Evolutionary conservation across 2,329 filamentous ascomycete genomes (phyloP).

Genomic region (Orbilia oligospora): DNA sequence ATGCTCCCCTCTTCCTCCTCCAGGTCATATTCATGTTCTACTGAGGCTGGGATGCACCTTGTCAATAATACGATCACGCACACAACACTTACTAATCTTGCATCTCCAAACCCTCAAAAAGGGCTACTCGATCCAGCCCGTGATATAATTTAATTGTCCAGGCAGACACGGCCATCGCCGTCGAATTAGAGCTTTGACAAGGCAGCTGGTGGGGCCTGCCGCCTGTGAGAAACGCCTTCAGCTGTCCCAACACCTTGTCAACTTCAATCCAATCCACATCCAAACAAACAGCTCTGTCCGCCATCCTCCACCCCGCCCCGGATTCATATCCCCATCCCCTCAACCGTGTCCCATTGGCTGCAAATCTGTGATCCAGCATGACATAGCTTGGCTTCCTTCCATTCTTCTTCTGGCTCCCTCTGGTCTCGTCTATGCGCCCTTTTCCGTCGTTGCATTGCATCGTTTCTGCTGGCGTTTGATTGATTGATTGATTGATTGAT

Average conservation of each 20-base stretch:
- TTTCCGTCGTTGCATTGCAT: slow-evolving; percentile 34
- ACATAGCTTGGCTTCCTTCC: slow-evolving; percentile 28
- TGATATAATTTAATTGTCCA: neutral
- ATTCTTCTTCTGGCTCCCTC: slow-evolving; percentile 16
- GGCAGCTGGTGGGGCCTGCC: slow-evolving; percentile 11
- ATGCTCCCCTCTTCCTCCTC: neutral
- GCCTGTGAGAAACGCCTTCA: slow-evolving; percentile 20
- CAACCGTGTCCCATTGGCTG: slow-evolving; percentile 48
- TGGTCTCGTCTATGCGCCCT: slow-evolving; percentile 25
- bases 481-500: neutral
- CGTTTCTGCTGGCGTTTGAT: slow-evolving; percentile 11
- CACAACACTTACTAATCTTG: neutral
- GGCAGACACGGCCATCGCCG: slow-evolving; percentile 1
- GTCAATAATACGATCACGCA: neutral
- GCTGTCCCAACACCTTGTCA: slow-evolving; percentile 56
- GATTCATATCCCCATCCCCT: slow-evolving; percentile 15
- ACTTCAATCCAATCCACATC: slow-evolving; percentile 25
- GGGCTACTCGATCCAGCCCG: slow-evolving; percentile 11
- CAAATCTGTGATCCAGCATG: slow-evolving; percentile 44
- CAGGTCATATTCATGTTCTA: too few species aligned
- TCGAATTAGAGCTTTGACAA: slow-evolving; percentile 18
- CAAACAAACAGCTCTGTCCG: slow-evolving; percentile 24
- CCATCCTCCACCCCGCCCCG: slow-evolving; percentile 47
- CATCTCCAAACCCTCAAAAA: slow-evolving; percentile 2
- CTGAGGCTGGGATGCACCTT: neutral